Evolutionary conservation across 495 filamentous ascomycete species (phyloP), one percentile per base, ranked within the genome.

Genomic region (Chaetomium fimeti): DNA sequence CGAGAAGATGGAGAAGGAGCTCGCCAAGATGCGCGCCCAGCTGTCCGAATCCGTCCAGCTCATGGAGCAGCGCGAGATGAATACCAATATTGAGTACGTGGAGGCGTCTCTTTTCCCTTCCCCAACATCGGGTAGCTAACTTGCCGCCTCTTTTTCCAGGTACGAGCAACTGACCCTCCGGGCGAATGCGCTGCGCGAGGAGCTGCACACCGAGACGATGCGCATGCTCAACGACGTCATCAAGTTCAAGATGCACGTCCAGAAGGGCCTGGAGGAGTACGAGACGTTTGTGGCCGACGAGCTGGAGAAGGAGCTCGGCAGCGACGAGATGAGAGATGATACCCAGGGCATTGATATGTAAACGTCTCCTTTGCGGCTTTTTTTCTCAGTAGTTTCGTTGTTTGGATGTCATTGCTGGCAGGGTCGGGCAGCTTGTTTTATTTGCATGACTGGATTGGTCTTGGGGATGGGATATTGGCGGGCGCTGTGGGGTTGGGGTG

Each of bases 1-100:
- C 70, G 94, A 98, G 78, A 91, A 92, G 81, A 92, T 97, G 89
- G 94, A 98, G 79, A 96, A 96, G 73, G 93, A 98, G 75, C 79
- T 98, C 29, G 89, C 90, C 48, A 92, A 91, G 79, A 96, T 97
- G 91, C 83, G 92, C 61, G 83, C 87, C 3, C 87, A 88, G 27
- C 81, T 97, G 57, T 87, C 83, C n/a, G 93, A 97, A 73, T 90
- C 86, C 48, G 90, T 97, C 61, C 91, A 97, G 76, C 75, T 95
- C 58, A 89, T 96, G 85, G 92, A 97, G 74, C 93, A 97, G 76
- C 84, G 91, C 57, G 92, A 97, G 80, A 96, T 97, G 89, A 94
- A 91, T 65, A 93, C 91, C 47, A 93, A 93, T 66, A 92, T 98
- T 69, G 93, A 97, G 88, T 93, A 79, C 61, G 88, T 83, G 6